Evolutionary conservation across 805 yeast species (phyloP), one percentile per base, ranked within the genome.

Genomic region (Candida endomychidarum): DNA sequence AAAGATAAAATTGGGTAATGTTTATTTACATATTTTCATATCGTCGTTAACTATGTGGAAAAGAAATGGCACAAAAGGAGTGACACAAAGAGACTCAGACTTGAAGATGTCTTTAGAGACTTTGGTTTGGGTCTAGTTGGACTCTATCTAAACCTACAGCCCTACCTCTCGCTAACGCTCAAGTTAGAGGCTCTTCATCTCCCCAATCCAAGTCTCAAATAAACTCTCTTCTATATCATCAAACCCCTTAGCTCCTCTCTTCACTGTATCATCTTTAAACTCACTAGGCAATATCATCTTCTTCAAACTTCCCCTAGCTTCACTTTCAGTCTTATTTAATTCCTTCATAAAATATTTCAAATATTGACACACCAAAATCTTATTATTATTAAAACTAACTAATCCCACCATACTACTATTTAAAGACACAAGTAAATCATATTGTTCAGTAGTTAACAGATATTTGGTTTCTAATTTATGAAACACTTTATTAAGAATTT

Each of bases 181-280:
- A n/a, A n/a, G n/a, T n/a, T n/a, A n/a, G n/a, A n/a, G n/a, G n/a
- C n/a, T n/a, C 14, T 34, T 40, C 68, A 65, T 63, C 35, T 56
- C 57, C 28, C 65, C 67, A n/a, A 68, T 57, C 75, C 75, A 70
- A 6, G 70, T 57, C 20, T 61, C 67, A 22, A 67, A 49, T 22
- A 70, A 55, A 38, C 71, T 67, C 11, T 52, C 51, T 41, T 69
- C 74, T 14, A 70, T 67, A 26, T 69, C 75, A n/a, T n/a, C n/a
- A n/a, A n/a, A n/a, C n/a, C n/a, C n/a, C n/a, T n/a, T n/a, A n/a
- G n/a, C n/a, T n/a, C n/a, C n/a, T n/a, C n/a, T n/a, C 12, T 42
- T 39, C 3, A 35, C 36, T 2, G 31, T 33, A 14, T 37, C 37
- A 14, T 23, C 42, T 25, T 34, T 37, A 32, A 54, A 51, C 37